phyloP scores from a whole-genome alignment of 495 filamentous ascomycete species.

The Neurospora tetraspora region DNA sequence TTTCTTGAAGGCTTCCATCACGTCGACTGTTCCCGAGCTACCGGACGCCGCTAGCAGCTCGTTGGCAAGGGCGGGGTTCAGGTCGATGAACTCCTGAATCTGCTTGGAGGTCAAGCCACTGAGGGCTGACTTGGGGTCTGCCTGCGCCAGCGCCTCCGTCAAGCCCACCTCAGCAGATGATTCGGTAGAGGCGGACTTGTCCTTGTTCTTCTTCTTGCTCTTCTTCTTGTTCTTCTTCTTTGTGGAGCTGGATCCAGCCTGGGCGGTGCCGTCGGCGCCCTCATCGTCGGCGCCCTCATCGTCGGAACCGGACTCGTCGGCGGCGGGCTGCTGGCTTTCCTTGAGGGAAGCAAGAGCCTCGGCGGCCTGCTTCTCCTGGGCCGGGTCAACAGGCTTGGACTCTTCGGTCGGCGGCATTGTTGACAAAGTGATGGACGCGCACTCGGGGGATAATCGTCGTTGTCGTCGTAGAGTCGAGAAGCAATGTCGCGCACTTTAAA shows the following conservation, averaged over 20 bases:
- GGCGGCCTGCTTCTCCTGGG: conserved; percentile 14
- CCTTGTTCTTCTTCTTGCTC: conserved; percentile 37
- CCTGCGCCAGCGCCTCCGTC: conserved; percentile 8
- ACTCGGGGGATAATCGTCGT: not conserved
- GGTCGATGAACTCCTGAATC: conserved; percentile 43
- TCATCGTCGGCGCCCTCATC: conserved; percentile 16
- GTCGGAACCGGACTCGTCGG: conserved; percentile 29
- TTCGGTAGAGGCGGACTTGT: conserved; percentile 29
- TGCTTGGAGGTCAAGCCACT: conserved; percentile 37
- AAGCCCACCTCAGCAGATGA: conserved; percentile 5
- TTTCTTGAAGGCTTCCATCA: conserved; percentile 55
- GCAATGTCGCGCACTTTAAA: not conserved
- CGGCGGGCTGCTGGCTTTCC: conserved; percentile 12
- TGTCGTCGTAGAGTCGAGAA: too few relatives aligned
- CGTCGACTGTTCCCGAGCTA: conserved; percentile 13
- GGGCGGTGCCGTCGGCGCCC: conserved; percentile 15
- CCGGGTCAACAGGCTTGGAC: conserved; percentile 35
- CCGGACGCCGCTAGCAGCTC: conserved; percentile 32
- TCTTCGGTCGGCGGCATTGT: conserved; percentile 23
- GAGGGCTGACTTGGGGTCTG: conserved; percentile 29
- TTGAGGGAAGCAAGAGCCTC: conserved; percentile 6
- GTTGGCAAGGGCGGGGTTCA: conserved; percentile 52
- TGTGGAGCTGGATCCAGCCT: conserved; percentile 6
- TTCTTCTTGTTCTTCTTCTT: conserved; percentile 44
- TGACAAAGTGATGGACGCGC: not conserved